Percentiles rank a stretch among this genome's conserved stretches.
phyloP scores from a whole-genome alignment of 2,329 filamentous ascomycete species.

The Neoarthrinium moseri region DNA sequence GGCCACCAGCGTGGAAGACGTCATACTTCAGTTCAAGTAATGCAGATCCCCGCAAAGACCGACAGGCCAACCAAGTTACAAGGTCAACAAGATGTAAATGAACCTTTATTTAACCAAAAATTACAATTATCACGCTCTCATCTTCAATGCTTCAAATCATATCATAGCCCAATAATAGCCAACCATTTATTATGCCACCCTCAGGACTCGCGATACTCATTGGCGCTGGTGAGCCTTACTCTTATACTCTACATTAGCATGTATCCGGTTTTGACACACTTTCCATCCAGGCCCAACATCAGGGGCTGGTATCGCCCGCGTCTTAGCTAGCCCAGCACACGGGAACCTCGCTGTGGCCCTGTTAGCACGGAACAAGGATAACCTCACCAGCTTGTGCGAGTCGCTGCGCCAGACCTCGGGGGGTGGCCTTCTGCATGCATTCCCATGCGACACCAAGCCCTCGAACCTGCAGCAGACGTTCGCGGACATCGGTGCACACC shows the following conservation, averaged over 20 bases:
- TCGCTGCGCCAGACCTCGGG: constrained; percentile 38
- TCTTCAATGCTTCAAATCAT: too few relatives aligned
- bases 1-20: too few relatives aligned
- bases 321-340: constrained; percentile 47
- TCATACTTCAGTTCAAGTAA: too few relatives aligned
- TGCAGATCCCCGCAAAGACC: too few relatives aligned
- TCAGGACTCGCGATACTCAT: constrained; percentile 48
- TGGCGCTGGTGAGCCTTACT: constrained; percentile 37
- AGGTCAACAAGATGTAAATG: too few relatives aligned
- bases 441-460: constrained; percentile 49
- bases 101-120: too few relatives aligned
- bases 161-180: too few relatives aligned
- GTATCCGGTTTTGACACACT: neutral
- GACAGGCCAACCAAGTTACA: too few relatives aligned
- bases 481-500: constrained; percentile 43
- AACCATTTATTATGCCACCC: neutral
- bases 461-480: constrained; percentile 47
- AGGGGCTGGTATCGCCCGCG: constrained; percentile 54
- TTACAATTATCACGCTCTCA: too few relatives aligned
- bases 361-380: constrained; percentile 46
- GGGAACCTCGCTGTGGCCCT: constrained; percentile 56
- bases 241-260: neutral
- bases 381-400: constrained; percentile 39
- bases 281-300: constrained; percentile 30
- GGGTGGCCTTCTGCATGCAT: constrained; percentile 44